Evolutionary conservation across 1,139 yeast species (phyloP), one percentile per base, ranked within the genome.

Genomic region (Candida sp.): DNA sequence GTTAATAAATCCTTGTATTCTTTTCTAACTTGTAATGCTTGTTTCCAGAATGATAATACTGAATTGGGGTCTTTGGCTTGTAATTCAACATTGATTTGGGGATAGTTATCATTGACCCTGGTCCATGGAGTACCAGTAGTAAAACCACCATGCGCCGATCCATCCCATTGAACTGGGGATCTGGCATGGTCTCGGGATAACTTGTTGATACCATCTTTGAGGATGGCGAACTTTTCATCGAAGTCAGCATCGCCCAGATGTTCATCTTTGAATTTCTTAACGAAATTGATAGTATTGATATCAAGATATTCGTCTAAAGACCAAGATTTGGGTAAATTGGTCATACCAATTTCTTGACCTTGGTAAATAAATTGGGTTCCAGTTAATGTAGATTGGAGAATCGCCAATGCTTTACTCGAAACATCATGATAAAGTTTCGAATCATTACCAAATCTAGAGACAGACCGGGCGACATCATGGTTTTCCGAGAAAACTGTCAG

Each of bases 281-380:
- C 72, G 55, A 68, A 73, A 56, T 71, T 73, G 49, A 66, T 57
- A 35, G 77, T 63, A 49, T 73, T 71, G 47, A 79, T 68, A 54
- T 79, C 84, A 52, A 64, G 61, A 57, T 77, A 79, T 49, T 78
- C 80, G 21, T 60, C 64, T 41, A 78, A 61, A 25, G 66, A 64
- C 82, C 82, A 75, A 30, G 56, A 53, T 41, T 56, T 49, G 30
- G 73, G 70, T 29, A 75, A 58, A 54, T 79, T 79, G 39, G 70
- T 66, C 77, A 74, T 76, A 33, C 80, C 84, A 46, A 79, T 66
- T 54, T 79, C 84, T 55, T 79, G 84, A 40, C 84, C 84, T 56
- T 79, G 83, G 57, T 79, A 79, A 35, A 79, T 60, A 58, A 68
- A 80, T 47, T 77, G 62, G 5, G 84, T 79, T 37, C 84, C 84